Evolutionary conservation across 2,329 filamentous ascomycete genomes (phyloP).

Genomic region (Sporothrix mexicana): DNA sequence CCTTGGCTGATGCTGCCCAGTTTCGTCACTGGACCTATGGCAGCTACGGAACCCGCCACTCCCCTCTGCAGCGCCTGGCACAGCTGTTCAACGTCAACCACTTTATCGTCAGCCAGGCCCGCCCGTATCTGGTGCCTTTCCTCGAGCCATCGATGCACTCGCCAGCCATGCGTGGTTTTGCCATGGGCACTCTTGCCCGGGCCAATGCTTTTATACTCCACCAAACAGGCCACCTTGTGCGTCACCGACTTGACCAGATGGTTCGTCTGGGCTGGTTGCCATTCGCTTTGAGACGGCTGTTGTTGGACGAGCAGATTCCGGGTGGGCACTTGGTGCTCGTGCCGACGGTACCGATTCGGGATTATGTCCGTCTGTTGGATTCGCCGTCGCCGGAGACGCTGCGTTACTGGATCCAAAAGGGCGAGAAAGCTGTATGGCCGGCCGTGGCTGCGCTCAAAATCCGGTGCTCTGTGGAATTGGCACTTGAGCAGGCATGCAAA

Average conservation of each 20-base stretch:
- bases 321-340: constrained; percentile 74
- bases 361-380: constrained; percentile 81
- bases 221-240: constrained; percentile 48
- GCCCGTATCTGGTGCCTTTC: constrained; percentile 88
- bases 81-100: constrained; percentile 94
- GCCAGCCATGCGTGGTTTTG: constrained; percentile 59
- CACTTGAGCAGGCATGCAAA: constrained; percentile 85
- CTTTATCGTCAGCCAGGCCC: constrained; percentile 90
- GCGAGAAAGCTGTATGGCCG: constrained; percentile 90
- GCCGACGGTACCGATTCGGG: constrained; percentile 73
- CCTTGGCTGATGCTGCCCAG: constrained; percentile 63
- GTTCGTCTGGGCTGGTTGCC: constrained; percentile 78
- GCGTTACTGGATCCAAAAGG: constrained; percentile 83
- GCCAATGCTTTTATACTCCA: constrained; percentile 46
- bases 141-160: constrained; percentile 81
- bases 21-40: constrained; percentile 73
- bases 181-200: constrained; percentile 61
- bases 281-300: constrained; percentile 70
- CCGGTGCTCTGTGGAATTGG: constrained; percentile 83
- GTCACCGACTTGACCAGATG: constrained; percentile 79
- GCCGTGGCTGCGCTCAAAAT: constrained; percentile 82
- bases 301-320: constrained; percentile 82
- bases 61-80: constrained; percentile 71
- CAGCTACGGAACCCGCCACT: constrained; percentile 68
- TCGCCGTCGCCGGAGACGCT: constrained; percentile 77